A percentile compares a stretch with the other conserved stretches of the same genome.
Evolutionary conservation across 345 rosid genomes (phyloP).

Genomic region (Draba incana): DNA sequence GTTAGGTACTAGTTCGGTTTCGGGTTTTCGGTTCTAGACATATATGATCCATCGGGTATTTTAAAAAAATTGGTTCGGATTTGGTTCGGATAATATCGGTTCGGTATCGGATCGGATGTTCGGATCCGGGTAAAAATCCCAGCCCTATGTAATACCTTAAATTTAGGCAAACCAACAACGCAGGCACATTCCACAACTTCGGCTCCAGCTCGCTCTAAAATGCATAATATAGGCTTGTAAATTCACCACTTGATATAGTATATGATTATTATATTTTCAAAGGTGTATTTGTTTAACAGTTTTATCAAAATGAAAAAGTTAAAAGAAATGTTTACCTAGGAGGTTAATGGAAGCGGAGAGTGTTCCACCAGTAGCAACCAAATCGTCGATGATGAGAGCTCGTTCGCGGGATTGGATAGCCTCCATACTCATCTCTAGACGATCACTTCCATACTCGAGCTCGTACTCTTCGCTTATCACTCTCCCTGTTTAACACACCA

Average conservation of each 20-base stretch:
- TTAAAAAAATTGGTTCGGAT: too few species aligned
- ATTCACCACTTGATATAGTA: not conserved
- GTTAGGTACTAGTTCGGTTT: too few species aligned
- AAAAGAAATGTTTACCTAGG: slow-evolving; percentile 51
- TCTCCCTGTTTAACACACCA: slow-evolving; percentile 49
- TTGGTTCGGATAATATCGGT: too few species aligned
- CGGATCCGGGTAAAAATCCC: too few species aligned
- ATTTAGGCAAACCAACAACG: slow-evolving; percentile 77
- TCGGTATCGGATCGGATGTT: too few species aligned
- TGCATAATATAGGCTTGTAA: not conserved
- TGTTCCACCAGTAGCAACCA: slow-evolving; percentile 95
- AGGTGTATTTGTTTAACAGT: not conserved
- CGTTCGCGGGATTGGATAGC: slow-evolving; percentile 74
- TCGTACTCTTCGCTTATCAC: slow-evolving; percentile 74
- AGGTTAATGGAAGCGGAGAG: slow-evolving; percentile 85
- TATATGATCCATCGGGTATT: too few species aligned
- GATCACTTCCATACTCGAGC: slow-evolving; percentile 88
- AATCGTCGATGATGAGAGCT: slow-evolving; percentile 75
- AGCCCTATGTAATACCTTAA: slow-evolving; percentile 64
- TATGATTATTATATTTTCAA: not conserved
- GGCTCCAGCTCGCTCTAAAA: slow-evolving; percentile 77
- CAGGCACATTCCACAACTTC: slow-evolving; percentile 89
- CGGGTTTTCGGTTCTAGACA: too few species aligned
- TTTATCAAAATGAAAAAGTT: not conserved
- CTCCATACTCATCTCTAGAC: slow-evolving; percentile 83